Base-by-base conservation (phyloP, 2,329 filamentous ascomycete species). In the Cordyceps farinosa region DNA sequence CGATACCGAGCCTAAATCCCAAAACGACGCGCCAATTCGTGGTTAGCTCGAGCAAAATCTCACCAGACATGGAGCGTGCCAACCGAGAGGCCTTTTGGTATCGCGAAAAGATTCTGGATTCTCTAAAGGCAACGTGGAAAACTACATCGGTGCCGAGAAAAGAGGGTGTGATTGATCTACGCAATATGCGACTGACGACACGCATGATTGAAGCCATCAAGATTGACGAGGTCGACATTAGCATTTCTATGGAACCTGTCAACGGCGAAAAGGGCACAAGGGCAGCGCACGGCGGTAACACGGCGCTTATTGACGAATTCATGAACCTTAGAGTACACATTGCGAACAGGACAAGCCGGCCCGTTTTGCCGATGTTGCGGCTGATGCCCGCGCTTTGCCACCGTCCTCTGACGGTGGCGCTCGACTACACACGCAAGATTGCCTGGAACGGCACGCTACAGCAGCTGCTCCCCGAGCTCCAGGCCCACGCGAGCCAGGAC, bases 71-170 rank as follows among this genome's bases (percentile, higher is more conserved):
- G 50, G 93, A 97, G 76, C 85, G 90, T 40, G 84, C 87, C 13
- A 89, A 84, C 65, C 83, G 93, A 58, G 92, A 97, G 76, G 87
- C 88, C 0, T 97, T 97, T 73, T 97, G 93, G 93, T 97, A 92
- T 74, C 86, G 92, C 17, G 90, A 96, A 73, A 87, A 86, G 71
- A 83, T 97, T 2, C 82, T 97, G 3, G 87, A 89, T 65, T 80
- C 82, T 48, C 77, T 97, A 10, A 82, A 81, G 32, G 92, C 89
- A 0, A 85, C 82, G 0, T 97, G 93, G 93, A 84, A 80, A 62
- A 86, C 85, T 0, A 79, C 68, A 1, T 79, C 80, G 1, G 78
- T 79, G 1, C 78, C 80, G 0, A 74, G 77, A 52, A 82, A 89
- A 45, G 77, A 79, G 52, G 93, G 93, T 3, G 80, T 80, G 1